Percentiles rank a stretch among this genome's conserved stretches.
phyloP scores from a whole-genome alignment of 306 rosid genomes.

The Cucurbita pepo region DNA sequence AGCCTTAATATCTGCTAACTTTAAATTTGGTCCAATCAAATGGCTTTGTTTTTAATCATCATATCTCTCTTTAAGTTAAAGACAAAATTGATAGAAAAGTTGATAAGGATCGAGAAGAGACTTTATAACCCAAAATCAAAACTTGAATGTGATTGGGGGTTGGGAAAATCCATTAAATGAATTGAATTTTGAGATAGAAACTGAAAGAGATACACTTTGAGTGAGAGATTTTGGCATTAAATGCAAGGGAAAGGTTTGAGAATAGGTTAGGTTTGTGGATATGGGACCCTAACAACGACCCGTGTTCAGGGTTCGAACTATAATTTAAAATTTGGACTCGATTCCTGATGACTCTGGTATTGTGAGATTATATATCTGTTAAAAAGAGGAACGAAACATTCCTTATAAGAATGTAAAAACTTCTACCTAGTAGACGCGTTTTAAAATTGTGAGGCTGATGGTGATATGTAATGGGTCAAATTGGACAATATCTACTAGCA shows the following conservation, averaged over 20 bases:
- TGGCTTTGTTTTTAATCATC: background rate
- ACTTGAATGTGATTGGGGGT: background rate
- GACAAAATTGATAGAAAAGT: background rate
- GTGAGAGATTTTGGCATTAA: background rate
- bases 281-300: too few relatives aligned
- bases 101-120: background rate
- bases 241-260: background rate
- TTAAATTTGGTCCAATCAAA: background rate
- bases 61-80: background rate
- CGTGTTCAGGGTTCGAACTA: too few relatives aligned
- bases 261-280: background rate
- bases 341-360: too few relatives aligned
- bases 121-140: background rate
- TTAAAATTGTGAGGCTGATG: too few relatives aligned
- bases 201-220: background rate
- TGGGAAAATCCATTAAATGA: background rate
- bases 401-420: too few relatives aligned
- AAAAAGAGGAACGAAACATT: too few relatives aligned
- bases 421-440: too few relatives aligned
- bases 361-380: too few relatives aligned
- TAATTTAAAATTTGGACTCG: too few relatives aligned
- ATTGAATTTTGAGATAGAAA: background rate
- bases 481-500: too few relatives aligned
- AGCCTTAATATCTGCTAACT: background rate
- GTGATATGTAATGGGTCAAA: too few relatives aligned